A percentile compares a stretch with the other conserved stretches of the same genome.
These are phyloP conservation scores for Heracleum sosnowskyi DNA, from an alignment of 129 eudicot species.

Conservation along the genomic window DNA sequence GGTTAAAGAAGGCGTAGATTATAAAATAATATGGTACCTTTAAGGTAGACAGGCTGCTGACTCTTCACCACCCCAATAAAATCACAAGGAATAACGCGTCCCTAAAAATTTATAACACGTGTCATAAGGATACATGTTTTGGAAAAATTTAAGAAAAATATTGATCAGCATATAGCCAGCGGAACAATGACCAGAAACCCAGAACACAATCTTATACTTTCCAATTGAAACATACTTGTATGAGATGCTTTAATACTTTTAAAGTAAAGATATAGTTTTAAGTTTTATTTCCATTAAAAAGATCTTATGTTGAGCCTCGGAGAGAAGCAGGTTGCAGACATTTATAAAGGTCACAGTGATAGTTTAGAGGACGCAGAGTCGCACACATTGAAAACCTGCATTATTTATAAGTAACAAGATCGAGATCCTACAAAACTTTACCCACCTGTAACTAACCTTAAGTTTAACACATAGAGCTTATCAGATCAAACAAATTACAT, in stretches of 20 bases:
- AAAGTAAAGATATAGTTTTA: background rate
- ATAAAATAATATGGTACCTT: conserved; percentile 36
- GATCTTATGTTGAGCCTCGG: background rate
- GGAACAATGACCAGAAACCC: conserved; percentile 1
- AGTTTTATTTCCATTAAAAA: background rate
- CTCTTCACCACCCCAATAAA: conserved; percentile 91
- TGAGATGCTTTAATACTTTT: background rate
- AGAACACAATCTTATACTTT: background rate
- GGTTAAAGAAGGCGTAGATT: background rate
- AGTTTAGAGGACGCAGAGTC: background rate
- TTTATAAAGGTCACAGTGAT: background rate
- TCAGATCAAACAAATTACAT: too few species aligned
- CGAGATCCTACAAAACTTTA: too few species aligned
- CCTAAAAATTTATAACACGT: conserved; percentile 41
- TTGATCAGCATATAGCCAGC: background rate
- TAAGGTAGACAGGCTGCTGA: conserved; percentile 92
- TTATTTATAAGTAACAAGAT: too few species aligned
- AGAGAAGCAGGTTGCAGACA: background rate
- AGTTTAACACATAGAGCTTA: too few species aligned
- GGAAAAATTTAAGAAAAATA: background rate
- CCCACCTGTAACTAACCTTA: too few species aligned
- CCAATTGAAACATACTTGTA: background rate
- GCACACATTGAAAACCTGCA: too few species aligned
- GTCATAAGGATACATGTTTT: conserved; percentile 9
- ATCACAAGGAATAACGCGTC: conserved; percentile 97